phyloP scores from a whole-genome alignment of 129 eudicot genomes.

The Smallanthus sonchifolius region DNA sequence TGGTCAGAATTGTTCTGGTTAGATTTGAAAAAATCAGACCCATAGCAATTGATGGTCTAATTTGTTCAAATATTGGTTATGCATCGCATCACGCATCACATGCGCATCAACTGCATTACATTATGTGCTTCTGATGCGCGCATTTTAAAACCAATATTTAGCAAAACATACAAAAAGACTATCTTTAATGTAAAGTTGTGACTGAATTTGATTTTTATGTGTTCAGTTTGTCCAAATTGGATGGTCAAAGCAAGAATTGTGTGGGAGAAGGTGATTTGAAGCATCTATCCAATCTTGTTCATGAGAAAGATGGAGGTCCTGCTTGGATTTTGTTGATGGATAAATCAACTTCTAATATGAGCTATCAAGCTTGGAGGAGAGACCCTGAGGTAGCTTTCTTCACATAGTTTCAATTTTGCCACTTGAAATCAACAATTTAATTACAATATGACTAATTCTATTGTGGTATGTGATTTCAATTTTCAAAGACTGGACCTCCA shows the following conservation, averaged over 20 bases:
- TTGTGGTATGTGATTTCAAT: constrained; percentile 6
- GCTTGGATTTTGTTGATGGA: constrained; percentile 85
- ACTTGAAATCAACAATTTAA: not conserved
- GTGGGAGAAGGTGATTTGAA: constrained; percentile 52
- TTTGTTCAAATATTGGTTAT: too few species aligned
- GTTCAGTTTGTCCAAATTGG: constrained; percentile 45
- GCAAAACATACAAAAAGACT: not conserved
- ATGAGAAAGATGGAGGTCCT: constrained; percentile 80
- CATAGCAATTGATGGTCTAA: too few species aligned
- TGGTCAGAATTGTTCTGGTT: too few species aligned
- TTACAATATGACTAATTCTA: not conserved
- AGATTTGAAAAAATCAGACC: too few species aligned
- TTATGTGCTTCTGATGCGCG: too few species aligned
- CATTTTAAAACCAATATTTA: not conserved
- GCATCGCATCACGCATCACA: too few species aligned
- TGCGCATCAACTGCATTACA: too few species aligned
- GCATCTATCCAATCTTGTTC: constrained; percentile 56
- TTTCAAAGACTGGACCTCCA: constrained; percentile 95
- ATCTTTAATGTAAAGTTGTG: not conserved
- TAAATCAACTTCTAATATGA: constrained; percentile 66
- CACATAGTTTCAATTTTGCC: not conserved
- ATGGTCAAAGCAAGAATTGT: constrained; percentile 24
- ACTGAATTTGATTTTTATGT: constrained; percentile 7
- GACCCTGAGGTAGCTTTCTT: constrained; percentile 64
- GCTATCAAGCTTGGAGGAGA: constrained; percentile 90